phyloP scores from a whole-genome alignment of 163 green algal species.

The Scenedesmus sp. region DNA sequence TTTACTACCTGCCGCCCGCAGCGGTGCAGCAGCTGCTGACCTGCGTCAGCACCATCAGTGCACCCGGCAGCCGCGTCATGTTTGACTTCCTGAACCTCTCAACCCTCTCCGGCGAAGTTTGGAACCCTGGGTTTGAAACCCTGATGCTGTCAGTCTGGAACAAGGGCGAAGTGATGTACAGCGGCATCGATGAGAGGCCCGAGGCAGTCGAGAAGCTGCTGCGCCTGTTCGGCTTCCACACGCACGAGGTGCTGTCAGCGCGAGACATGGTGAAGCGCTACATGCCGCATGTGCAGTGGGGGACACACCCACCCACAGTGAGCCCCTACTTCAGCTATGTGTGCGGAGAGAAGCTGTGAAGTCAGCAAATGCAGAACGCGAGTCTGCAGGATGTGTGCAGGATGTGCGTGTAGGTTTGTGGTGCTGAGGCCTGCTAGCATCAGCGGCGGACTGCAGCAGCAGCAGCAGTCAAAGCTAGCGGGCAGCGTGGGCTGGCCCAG shows the following conservation, averaged over 20 bases:
- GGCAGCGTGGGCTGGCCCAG: not conserved
- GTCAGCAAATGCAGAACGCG: no score
- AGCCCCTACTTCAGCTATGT: conserved; percentile 36
- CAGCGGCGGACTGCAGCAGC: not conserved
- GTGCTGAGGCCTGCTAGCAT: no score
- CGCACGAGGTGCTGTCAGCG: not conserved
- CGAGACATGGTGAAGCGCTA: conserved; percentile 35
- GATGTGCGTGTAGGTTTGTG: no score
- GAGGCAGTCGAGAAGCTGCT: conserved; percentile 28
- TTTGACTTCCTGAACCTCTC: conserved; percentile 57
- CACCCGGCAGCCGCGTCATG: conserved; percentile 35
- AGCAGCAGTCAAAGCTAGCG: not conserved
- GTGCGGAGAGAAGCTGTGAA: conserved; percentile 33
- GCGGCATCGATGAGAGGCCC: conserved; percentile 50
- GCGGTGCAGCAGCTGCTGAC: conserved; percentile 43
- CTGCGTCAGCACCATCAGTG: conserved; percentile 16
- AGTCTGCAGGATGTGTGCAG: not conserved
- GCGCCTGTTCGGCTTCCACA: conserved; percentile 50
- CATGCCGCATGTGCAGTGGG: conserved; percentile 36
- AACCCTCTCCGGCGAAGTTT: conserved; percentile 10
- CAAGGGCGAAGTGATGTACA: conserved; percentile 51
- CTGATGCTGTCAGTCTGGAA: conserved; percentile 49
- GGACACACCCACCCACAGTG: not conserved
- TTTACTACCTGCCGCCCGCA: conserved; percentile 77
- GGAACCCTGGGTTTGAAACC: conserved; percentile 52